Percentiles rank a stretch among this genome's conserved stretches.
Conservation (phyloP, 108 stramenopile genomes). For the Craspedostauros australis region DNA sequence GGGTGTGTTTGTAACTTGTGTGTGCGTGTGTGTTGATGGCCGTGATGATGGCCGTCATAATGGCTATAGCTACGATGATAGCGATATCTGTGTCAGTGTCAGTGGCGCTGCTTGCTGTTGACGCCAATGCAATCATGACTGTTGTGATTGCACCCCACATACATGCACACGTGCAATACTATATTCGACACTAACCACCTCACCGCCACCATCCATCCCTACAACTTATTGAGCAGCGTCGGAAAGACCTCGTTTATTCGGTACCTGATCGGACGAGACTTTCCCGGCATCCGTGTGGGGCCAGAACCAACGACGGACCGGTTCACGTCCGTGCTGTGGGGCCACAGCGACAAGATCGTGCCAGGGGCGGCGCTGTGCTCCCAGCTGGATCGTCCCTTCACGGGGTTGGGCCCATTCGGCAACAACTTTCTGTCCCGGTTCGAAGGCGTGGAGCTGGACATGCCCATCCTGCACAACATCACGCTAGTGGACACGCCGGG, state of each 20-base stretch:
- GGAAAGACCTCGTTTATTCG: constrained; percentile 94
- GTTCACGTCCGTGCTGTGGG: constrained; percentile 72
- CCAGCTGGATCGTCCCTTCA: constrained; percentile 88
- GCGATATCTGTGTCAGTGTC: too few species aligned
- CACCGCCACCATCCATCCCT: too few species aligned
- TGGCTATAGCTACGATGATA: too few species aligned
- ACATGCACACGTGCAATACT: too few species aligned
- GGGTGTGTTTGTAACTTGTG: too few species aligned
- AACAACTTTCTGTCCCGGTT: constrained; percentile 93
- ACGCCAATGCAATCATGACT: too few species aligned
- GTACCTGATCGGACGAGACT: constrained; percentile 87
- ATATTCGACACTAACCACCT: too few species aligned
- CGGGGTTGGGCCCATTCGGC: constrained; percentile 93
- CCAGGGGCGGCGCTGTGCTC: constrained; percentile 93
- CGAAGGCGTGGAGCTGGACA: constrained; percentile 81
- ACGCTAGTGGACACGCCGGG: constrained; percentile 98
- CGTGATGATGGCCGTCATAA: too few species aligned
- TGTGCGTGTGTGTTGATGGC: too few species aligned
- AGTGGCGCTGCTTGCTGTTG: too few species aligned
- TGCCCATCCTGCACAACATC: constrained; percentile 81
- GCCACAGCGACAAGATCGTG: constrained; percentile 73
- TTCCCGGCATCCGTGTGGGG: constrained; percentile 95
- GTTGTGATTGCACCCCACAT: too few species aligned
- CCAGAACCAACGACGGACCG: constrained; percentile 96
- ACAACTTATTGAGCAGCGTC: too few species aligned